Evolutionary conservation across 2,329 filamentous ascomycete species (phyloP).

Genomic region (Cercospora berteroae): DNA sequence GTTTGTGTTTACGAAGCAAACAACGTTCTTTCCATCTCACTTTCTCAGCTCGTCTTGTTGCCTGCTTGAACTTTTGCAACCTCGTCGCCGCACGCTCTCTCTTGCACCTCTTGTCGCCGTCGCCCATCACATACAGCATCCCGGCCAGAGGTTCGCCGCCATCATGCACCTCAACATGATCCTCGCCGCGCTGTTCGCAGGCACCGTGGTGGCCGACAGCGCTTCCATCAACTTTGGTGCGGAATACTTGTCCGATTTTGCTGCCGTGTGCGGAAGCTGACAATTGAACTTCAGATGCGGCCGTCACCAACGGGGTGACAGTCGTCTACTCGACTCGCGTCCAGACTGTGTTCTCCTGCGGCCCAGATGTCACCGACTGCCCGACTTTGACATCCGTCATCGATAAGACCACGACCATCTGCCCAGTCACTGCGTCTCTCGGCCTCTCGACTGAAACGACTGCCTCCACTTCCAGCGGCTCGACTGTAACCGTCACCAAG

Average conservation of each 20-base stretch:
- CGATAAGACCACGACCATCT: constrained; percentile 46
- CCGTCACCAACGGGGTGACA: constrained; percentile 42
- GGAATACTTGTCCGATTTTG: background rate
- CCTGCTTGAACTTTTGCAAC: background rate
- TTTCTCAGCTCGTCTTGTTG: background rate
- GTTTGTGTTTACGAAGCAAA: background rate
- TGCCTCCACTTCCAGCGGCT: background rate
- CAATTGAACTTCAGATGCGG: constrained; percentile 17
- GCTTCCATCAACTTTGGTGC: background rate
- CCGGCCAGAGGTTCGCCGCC: background rate
- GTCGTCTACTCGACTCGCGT: constrained; percentile 44
- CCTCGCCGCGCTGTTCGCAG: constrained; percentile 8
- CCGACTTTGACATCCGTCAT: constrained; percentile 43
- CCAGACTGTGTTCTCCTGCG: constrained; percentile 45
- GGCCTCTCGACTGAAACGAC: constrained; percentile 1
- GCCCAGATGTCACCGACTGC: constrained; percentile 41
- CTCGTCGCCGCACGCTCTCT: background rate
- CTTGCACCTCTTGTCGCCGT: background rate
- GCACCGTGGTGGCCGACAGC: constrained; percentile 3
- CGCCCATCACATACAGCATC: background rate
- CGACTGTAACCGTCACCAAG: constrained; percentile 7
- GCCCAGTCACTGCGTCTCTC: constrained; percentile 38
- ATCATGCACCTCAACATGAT: constrained; percentile 18
- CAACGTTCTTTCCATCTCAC: background rate
- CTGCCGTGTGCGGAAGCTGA: background rate